phyloP scores from a whole-genome alignment of 108 stramenopile genomes.

The Craspedostauros australis region DNA sequence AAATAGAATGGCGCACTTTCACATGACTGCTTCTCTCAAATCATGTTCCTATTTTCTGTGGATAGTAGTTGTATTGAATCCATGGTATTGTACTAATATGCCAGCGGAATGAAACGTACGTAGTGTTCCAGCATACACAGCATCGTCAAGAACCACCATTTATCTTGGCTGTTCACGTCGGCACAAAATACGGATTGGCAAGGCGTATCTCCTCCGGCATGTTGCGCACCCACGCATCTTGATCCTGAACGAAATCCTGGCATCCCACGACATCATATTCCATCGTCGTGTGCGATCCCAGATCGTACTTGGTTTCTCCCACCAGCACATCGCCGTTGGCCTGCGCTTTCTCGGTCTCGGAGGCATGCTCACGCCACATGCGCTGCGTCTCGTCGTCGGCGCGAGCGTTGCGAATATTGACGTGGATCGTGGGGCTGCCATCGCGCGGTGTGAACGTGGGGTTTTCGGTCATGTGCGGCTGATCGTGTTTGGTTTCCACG shows the following conservation, averaged over 20 bases:
- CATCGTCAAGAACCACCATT: no score
- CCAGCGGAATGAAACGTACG: no score
- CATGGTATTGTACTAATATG: no score
- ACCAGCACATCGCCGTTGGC: slow-evolving; percentile 13
- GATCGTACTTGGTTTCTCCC: slow-evolving; percentile 55
- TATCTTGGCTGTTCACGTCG: slow-evolving; percentile 57
- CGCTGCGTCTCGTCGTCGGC: slow-evolving; percentile 22
- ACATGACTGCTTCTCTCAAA: no score
- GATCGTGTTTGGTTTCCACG: slow-evolving; percentile 81
- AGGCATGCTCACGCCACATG: slow-evolving; percentile 32
- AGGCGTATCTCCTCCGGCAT: slow-evolving; percentile 82
- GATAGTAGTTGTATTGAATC: no score
- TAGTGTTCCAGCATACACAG: no score
- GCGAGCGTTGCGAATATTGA: slow-evolving; percentile 57
- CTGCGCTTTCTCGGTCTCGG: slow-evolving; percentile 22
- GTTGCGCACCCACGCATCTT: slow-evolving; percentile 73
- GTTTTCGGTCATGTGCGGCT: slow-evolving; percentile 74
- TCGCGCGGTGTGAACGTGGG: slow-evolving; percentile 77
- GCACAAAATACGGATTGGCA: slow-evolving; percentile 84
- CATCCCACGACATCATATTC: slow-evolving; percentile 87
- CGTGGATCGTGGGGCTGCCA: slow-evolving; percentile 81
- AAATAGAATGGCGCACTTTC: no score
- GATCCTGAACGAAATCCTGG: slow-evolving; percentile 70
- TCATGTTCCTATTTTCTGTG: no score
- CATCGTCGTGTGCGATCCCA: slow-evolving; percentile 48